These are phyloP conservation scores for Naumovozyma dairenensis DNA, from an alignment of 805 yeast species.

Conservation along the genomic window DNA sequence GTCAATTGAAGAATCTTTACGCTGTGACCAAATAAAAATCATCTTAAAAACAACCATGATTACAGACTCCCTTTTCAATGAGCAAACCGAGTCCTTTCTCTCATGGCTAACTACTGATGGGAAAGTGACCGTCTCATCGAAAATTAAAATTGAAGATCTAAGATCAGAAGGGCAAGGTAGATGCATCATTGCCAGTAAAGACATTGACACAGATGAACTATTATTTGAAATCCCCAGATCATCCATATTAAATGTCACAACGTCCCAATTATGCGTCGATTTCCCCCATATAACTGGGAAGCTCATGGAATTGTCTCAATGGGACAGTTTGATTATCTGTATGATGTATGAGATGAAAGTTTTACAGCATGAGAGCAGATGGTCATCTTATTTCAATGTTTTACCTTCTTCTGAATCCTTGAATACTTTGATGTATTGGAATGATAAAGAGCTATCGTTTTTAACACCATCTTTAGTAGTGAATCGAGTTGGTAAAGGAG, in stretches of 20 bases:
- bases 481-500: slow-evolving; percentile 58
- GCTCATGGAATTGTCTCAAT: slow-evolving; percentile 40
- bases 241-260: slow-evolving; percentile 48
- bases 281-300: slow-evolving; percentile 24
- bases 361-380: slow-evolving; percentile 39
- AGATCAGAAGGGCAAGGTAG: slow-evolving; percentile 60
- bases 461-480: slow-evolving; percentile 65
- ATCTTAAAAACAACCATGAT: not conserved
- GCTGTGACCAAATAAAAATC: not conserved
- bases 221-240: slow-evolving; percentile 62
- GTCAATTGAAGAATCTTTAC: not conserved
- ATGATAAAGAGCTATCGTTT: slow-evolving; percentile 41
- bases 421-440: slow-evolving; percentile 76
- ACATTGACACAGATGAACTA: slow-evolving; percentile 51
- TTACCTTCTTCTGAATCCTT: slow-evolving; percentile 46
- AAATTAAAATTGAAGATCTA: slow-evolving; percentile 51
- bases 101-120: slow-evolving; percentile 37
- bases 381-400: slow-evolving; percentile 64
- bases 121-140: slow-evolving; percentile 40
- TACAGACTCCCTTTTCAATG: not conserved
- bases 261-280: slow-evolving; percentile 37
- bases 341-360: slow-evolving; percentile 51
- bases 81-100: slow-evolving; percentile 33
- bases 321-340: slow-evolving; percentile 70
- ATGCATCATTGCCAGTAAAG: slow-evolving; percentile 56